Base-by-base conservation (phyloP, 805 yeast species). In the Wickerhamomyces chaumierensis region DNA sequence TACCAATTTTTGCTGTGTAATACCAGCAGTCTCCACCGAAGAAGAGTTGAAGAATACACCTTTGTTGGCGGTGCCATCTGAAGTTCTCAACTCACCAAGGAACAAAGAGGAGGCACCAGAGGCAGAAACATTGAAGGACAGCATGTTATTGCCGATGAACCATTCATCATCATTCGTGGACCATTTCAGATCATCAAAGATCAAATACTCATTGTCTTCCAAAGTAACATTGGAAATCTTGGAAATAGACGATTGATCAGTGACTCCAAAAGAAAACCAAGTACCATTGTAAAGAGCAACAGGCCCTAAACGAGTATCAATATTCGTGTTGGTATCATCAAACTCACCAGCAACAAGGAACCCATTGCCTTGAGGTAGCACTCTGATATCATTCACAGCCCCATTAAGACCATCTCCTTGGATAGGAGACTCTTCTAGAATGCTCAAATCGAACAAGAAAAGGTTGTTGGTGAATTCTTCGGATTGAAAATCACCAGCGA, bases 401-500 rank as follows among this genome's bases (percentile, higher is more conserved):
- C 71, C 68, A 43, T 62, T 53, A 14, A 71, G 40, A 2, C 75
- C 66, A 25, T 25, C 29, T 27, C 69, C 69, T 18, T 55, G 52
- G 2, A 57, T 34, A 13, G 50, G 31, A 9, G 36, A 27, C n/a
- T 36, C 43, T 7, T 52, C 44, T 32, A 52, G 46, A 2, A 48
- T 39, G 17, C 46, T 46, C 4, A 67, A 40, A 4, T 53, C 44
- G 3, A 65, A 39, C 2, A 51, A 54, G 2, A 68, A 47, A 21
- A 74, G 55, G 42, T 67, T 62, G 17, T 60, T 61, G 31, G 69
- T 65, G 33, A 57, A 51, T 0, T 47, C 38, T 25, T 25, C 29
- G 4, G 68, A 56, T 2, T 56, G 49, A 42, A 71, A 67, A 16
- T 65, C 65, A 38, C 84, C 86, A 4, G 73, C 71, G 37, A 78